A percentile compares a stretch with the other conserved stretches of the same genome.
These are phyloP conservation scores for Begonia masoniana DNA, from an alignment of 306 rosid species.

Conservation along the genomic window DNA sequence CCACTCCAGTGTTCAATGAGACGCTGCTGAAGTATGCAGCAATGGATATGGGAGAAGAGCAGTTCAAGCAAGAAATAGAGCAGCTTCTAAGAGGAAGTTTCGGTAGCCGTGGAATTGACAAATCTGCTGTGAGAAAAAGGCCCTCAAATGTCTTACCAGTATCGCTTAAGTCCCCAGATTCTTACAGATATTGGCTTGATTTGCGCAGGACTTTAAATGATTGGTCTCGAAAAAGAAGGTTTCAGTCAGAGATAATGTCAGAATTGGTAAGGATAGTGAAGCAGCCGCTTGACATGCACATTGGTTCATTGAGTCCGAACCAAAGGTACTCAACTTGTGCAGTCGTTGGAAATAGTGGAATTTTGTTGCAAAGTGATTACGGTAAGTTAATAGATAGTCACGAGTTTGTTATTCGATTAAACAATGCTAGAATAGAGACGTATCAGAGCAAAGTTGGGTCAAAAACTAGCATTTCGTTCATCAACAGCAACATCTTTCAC, in stretches of 20 bases:
- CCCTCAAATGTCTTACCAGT: conserved; percentile 27
- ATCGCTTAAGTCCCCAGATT: conserved; percentile 48
- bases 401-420: conserved; percentile 61
- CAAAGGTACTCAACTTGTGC: conserved; percentile 59
- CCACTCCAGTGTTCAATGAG: conserved; percentile 32
- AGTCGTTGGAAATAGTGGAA: conserved; percentile 92
- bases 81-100: conserved; percentile 64
- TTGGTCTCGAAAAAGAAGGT: conserved; percentile 55
- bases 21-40: conserved; percentile 63
- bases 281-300: conserved; percentile 32
- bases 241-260: conserved; percentile 46
- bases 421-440: conserved; percentile 58
- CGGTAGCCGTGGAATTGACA: conserved; percentile 49
- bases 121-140: conserved; percentile 27
- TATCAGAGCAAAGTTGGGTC: conserved; percentile 59
- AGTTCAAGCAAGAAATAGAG: conserved; percentile 44
- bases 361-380: conserved; percentile 45
- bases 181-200: conserved; percentile 70
- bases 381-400: conserved; percentile 71
- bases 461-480: conserved; percentile 68
- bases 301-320: conserved; percentile 15
- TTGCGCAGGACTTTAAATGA: conserved; percentile 48
- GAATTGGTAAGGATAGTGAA: conserved; percentile 43
- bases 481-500: conserved; percentile 85
- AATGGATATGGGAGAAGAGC: conserved; percentile 41